Conservation (phyloP, 176 grass and related monocot genomes). For the Carex scoparia region DNA sequence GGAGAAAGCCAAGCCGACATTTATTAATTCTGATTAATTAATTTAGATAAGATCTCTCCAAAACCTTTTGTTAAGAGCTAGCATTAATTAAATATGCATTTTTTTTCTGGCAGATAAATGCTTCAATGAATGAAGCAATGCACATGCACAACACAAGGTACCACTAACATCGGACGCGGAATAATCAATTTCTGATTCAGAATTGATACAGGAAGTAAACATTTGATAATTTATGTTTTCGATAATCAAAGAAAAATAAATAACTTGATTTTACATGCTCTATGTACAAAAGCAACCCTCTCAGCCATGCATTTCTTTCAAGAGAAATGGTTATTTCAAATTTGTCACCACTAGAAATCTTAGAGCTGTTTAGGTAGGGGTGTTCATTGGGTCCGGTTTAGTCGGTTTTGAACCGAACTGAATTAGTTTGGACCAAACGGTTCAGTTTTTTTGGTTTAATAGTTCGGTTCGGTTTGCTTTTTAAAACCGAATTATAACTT, state of each 20-base stretch:
- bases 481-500: no score
- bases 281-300: background rate
- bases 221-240: background rate
- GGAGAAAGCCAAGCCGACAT: slow-evolving; percentile 8
- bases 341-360: no score
- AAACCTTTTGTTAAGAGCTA: background rate
- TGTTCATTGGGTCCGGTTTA: no score
- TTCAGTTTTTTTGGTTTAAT: no score
- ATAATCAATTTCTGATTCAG: background rate
- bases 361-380: background rate
- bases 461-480: no score
- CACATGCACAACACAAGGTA: background rate
- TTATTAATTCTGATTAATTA: background rate
- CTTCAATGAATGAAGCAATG: background rate
- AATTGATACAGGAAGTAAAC: background rate
- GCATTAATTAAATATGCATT: slow-evolving; percentile 9
- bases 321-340: no score
- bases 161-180: background rate
- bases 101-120: background rate
- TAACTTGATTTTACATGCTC: background rate
- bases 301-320: background rate
- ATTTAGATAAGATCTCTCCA: background rate
- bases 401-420: no score
- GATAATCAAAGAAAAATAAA: background rate
- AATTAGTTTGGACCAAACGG: no score